phyloP scores from a whole-genome alignment of 345 rosid genomes.

The Pugionium cornutum region DNA sequence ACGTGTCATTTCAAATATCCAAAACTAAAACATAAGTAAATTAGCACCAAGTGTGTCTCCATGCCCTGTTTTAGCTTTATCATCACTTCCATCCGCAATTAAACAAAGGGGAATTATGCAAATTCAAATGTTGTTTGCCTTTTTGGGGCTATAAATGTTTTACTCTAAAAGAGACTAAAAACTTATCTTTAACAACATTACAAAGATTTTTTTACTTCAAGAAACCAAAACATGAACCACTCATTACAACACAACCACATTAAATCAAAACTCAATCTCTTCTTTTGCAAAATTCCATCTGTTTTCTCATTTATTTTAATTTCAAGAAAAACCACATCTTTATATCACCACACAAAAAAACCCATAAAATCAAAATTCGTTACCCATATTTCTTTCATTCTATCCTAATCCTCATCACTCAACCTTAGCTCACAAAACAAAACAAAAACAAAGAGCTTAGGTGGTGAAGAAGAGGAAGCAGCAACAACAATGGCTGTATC shows the following conservation, averaged over 20 bases:
- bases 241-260: conserved; percentile 38
- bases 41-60: conserved; percentile 63
- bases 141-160: conserved; percentile 22
- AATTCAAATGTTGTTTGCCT: neutral
- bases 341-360: conserved; percentile 37
- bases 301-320: conserved; percentile 35
- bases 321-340: conserved; percentile 25
- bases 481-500: conserved; percentile 61
- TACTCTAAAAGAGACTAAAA: neutral
- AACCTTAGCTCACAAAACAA: conserved; percentile 36
- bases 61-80: conserved; percentile 47
- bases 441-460: conserved; percentile 35
- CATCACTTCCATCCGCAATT: conserved; percentile 60
- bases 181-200: conserved; percentile 23
- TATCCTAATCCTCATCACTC: conserved; percentile 41
- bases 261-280: conserved; percentile 15
- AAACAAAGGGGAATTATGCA: conserved; percentile 40
- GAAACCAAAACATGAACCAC: conserved; percentile 39
- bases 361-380: conserved; percentile 29
- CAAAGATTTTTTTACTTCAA: conserved; percentile 3
- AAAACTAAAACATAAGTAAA: conserved; percentile 33
- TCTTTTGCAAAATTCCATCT: conserved; percentile 48
- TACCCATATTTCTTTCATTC: conserved; percentile 36
- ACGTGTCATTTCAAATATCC: conserved; percentile 62
- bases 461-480: conserved; percentile 37